Conservation (phyloP, 78 protist genomes). For the Polysphondylium violaceum region DNA sequence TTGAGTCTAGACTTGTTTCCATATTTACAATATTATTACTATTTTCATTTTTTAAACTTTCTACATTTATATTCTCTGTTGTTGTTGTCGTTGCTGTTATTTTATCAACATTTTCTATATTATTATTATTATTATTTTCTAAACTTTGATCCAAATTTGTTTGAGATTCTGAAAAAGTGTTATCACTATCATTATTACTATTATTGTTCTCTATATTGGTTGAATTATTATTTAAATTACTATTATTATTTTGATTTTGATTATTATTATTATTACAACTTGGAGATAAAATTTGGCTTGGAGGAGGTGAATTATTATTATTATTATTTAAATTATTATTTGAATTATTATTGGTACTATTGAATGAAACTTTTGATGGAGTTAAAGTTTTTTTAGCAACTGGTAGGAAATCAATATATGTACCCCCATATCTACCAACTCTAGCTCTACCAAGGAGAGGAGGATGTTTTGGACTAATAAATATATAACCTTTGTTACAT, state of each 20-base stretch:
- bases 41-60: background rate
- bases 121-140: background rate
- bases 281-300: background rate
- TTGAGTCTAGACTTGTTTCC: background rate
- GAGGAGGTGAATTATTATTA: background rate
- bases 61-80: background rate
- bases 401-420: constrained; percentile 64
- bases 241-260: background rate
- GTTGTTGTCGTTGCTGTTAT: background rate
- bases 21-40: background rate
- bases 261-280: background rate
- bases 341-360: background rate
- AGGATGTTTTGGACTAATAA: constrained; percentile 51
- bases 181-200: background rate
- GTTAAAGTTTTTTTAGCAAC: too few species aligned
- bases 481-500: constrained; percentile 45
- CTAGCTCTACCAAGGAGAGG: constrained; percentile 60
- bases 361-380: too few species aligned
- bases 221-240: too few species aligned
- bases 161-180: background rate
- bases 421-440: constrained; percentile 40
- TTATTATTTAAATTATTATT: too few species aligned
- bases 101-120: background rate
- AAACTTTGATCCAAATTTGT: too few species aligned
- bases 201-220: background rate